These are phyloP conservation scores for Colletotrichum caudatum DNA, from an alignment of 2,329 filamentous ascomycete species.

Conservation along the genomic window DNA sequence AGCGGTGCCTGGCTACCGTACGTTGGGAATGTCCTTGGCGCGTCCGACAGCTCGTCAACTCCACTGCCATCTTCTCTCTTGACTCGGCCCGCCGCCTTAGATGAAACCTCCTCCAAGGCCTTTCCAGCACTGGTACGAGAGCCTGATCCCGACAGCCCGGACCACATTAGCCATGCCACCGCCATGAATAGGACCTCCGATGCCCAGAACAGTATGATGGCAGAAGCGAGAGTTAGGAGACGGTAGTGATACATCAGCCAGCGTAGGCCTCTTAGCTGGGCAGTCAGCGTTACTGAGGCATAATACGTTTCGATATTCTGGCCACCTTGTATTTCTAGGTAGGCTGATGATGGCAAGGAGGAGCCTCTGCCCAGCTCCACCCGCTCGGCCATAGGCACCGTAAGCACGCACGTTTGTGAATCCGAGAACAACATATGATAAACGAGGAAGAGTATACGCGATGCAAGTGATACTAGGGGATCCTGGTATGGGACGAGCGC, in stretches of 20 bases:
- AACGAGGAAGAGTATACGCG: constrained; percentile 72
- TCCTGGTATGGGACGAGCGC: constrained; percentile 85
- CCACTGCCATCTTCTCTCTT: constrained; percentile 49
- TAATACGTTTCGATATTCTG: constrained; percentile 82
- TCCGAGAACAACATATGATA: constrained; percentile 77
- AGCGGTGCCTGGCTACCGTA: constrained; percentile 56
- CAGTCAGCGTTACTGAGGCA: constrained; percentile 75
- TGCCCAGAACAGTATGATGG: constrained; percentile 80
- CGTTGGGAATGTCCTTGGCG: constrained; percentile 58
- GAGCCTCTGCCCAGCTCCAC: constrained; percentile 68
- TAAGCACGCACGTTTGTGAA: constrained; percentile 72
- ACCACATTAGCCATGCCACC: constrained; percentile 72
- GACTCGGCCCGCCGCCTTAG: constrained; percentile 9
- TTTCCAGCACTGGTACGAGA: constrained; percentile 43
- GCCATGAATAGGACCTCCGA: constrained; percentile 77
- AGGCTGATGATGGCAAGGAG: constrained; percentile 59
- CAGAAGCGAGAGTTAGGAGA: constrained; percentile 74
- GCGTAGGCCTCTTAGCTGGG: constrained; percentile 79
- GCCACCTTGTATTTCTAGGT: constrained; percentile 76
- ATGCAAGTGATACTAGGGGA: constrained; percentile 71
- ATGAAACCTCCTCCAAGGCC: constrained; percentile 1
- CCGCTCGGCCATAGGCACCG: constrained; percentile 78
- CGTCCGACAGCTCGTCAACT: constrained; percentile 54
- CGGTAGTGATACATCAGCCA: constrained; percentile 92
- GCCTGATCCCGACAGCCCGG: constrained; percentile 38